These are phyloP conservation scores for Saccharata proteae DNA, from an alignment of 2,329 filamentous ascomycete species.

Conservation along the genomic window DNA sequence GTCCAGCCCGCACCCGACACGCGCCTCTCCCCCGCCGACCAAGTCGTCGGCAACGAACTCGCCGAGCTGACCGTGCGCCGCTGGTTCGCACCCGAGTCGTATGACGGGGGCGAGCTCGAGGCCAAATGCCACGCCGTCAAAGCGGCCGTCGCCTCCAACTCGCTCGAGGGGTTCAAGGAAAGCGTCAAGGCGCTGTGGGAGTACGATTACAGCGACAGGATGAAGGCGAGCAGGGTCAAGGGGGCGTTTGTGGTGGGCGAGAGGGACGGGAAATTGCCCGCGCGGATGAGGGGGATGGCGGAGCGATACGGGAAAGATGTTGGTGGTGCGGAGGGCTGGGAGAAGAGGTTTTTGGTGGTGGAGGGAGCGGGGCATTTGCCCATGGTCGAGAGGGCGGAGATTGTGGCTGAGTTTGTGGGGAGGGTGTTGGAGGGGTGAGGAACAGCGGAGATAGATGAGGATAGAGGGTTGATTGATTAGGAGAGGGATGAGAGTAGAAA, in stretches of 20 bases:
- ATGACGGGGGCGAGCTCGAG: conserved; percentile 40
- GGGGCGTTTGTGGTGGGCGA: conserved; percentile 62
- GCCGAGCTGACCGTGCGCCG: conserved; percentile 59
- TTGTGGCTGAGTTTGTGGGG: conserved; percentile 53
- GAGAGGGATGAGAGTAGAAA: too few species aligned
- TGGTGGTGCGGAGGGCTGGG: conserved; percentile 31
- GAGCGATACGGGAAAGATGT: conserved; percentile 18
- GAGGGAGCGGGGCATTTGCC: conserved; percentile 67
- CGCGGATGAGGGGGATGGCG: conserved; percentile 68
- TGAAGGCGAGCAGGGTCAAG: conserved; percentile 44
- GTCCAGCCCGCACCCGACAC: conserved; percentile 11
- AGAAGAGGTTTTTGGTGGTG: conserved; percentile 55
- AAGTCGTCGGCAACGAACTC: conserved; percentile 50
- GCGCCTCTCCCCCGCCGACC: conserved; percentile 29
- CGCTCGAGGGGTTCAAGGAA: conserved; percentile 55
- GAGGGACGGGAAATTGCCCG: conserved; percentile 61
- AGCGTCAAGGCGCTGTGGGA: conserved; percentile 59
- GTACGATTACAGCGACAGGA: conserved; percentile 51
- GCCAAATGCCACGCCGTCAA: conserved; percentile 46
- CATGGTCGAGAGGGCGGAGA: conserved; percentile 64
- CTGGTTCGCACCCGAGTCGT: conserved; percentile 57
- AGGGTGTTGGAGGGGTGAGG: conserved; percentile 40
- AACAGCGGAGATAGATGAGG: neutral
- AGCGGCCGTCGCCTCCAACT: conserved; percentile 57
- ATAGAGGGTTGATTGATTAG: neutral